These are phyloP conservation scores for Multifurca ochricompacta DNA, from an alignment of 768 basidiomycete genomes.

Conservation along the genomic window DNA sequence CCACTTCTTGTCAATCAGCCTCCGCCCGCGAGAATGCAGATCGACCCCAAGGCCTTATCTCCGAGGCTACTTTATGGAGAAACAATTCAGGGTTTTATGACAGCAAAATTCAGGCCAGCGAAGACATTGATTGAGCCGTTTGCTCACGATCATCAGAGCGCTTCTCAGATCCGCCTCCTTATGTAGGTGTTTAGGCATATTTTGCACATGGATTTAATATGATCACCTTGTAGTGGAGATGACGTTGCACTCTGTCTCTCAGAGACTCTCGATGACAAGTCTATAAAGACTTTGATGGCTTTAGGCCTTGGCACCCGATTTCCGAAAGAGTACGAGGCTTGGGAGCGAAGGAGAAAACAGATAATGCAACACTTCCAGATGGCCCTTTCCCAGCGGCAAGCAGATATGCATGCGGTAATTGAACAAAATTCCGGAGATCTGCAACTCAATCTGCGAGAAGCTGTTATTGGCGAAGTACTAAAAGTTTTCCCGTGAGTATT, in stretches of 20 bases:
- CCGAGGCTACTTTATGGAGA: conserved; percentile 19
- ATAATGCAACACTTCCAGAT: background rate
- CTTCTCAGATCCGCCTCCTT: conserved; percentile 1
- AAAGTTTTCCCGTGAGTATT: conserved; percentile 3
- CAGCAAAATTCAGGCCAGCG: conserved; percentile 2
- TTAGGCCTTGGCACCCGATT: background rate
- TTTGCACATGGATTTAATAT: background rate
- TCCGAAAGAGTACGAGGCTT: background rate
- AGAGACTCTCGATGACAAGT: conserved; percentile 6
- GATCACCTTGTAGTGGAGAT: background rate
- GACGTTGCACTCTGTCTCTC: conserved; percentile 9
- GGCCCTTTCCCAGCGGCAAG: background rate
- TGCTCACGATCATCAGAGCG: background rate
- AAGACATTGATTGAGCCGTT: background rate
- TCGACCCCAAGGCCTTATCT: background rate
- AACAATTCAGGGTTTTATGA: conserved; percentile 20
- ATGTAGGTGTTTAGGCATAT: background rate
- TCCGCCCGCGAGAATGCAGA: background rate
- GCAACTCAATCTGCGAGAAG: background rate
- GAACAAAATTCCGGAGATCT: background rate
- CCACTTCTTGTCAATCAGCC: background rate
- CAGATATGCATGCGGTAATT: background rate
- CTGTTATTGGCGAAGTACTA: background rate
- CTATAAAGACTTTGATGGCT: conserved; percentile 2
- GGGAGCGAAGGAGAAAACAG: background rate